Conservation (phyloP, 2,329 filamentous ascomycete species). For the Ophiostoma ulmi region DNA sequence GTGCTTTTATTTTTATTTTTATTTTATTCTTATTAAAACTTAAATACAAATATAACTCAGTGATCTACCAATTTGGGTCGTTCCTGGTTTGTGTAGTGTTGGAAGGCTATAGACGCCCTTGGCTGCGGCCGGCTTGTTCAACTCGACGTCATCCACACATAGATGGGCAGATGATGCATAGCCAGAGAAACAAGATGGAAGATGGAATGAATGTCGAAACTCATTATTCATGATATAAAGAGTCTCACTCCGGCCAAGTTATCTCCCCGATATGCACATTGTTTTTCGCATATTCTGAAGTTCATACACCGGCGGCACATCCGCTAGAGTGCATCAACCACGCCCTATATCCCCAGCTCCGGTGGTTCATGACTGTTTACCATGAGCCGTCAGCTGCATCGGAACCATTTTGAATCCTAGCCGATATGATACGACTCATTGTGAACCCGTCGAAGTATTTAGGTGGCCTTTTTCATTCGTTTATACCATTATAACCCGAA, state of each 20-base stretch:
- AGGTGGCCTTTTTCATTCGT: no score
- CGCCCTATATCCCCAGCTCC: neutral
- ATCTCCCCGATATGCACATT: neutral
- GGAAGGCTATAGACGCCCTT: neutral
- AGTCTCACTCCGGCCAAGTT: no score
- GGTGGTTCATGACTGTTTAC: neutral
- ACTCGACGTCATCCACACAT: no score
- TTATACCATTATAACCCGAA: no score
- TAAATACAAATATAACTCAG: no score
- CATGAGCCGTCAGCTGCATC: neutral
- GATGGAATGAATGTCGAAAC: neutral
- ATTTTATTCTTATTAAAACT: no score
- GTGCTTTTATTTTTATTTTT: no score
- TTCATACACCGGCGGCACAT: neutral
- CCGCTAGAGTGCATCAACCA: neutral
- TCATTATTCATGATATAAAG: neutral
- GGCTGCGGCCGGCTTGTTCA: neutral
- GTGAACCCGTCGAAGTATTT: no score
- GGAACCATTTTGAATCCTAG: no score
- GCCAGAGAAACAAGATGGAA: no score
- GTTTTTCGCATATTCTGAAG: neutral
- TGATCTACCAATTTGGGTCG: neutral
- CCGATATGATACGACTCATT: neutral
- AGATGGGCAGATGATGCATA: neutral
- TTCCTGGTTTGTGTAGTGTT: neutral